Base-by-base conservation (phyloP, 768 basidiomycete species). In the Tylopilus subfusipes region DNA sequence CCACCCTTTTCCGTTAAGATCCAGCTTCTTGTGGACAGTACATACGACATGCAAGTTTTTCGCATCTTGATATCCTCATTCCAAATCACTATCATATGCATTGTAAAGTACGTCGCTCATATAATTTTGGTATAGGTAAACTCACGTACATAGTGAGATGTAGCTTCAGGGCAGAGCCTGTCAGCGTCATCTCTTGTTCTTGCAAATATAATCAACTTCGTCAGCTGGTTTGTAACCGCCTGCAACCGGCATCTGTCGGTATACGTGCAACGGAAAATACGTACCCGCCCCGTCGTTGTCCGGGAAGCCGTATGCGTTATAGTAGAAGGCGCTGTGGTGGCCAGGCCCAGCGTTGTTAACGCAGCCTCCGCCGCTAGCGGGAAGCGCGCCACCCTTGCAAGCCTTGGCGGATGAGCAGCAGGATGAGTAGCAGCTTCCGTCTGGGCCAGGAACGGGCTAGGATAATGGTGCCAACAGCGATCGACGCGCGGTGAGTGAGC, bases 211-310 rank as follows among this genome's bases (percentile, higher is more conserved):
- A n/a, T 50, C 63, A n/a, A 65, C 63, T 27, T 45, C 19, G 38
- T 65, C 56, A 33, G 60, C 63, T 1, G 63, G 63, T 2, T 49
- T 59, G 42, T 62, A 19, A 13, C 38, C 38, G 7, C 38, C 38
- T 38, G 7, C 38, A 19, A 19, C 16, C 4, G 1, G 7, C 9
- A 19, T 9, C n/a, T 8, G n/a, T 38, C 38, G 19, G n/a, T 5
- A 18, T 36, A 16, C 4, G 18, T 29, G 27, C 58, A 24, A 52
- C 56, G 34, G 11, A 62, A 31, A 33, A 25, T 11, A 45, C 62
- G 3, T 39, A 63, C 62, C 40, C 3, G 59, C 34, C 13, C 63
- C 63, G 14, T 63, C 62, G 36, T 63, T 64, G 39, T 63, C 62
- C 10, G 63, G 63, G 52, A 63, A 64, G 12, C 59, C 56, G 12